Conservation (phyloP, 495 filamentous ascomycete species). For the Apodospora peruviana region DNA sequence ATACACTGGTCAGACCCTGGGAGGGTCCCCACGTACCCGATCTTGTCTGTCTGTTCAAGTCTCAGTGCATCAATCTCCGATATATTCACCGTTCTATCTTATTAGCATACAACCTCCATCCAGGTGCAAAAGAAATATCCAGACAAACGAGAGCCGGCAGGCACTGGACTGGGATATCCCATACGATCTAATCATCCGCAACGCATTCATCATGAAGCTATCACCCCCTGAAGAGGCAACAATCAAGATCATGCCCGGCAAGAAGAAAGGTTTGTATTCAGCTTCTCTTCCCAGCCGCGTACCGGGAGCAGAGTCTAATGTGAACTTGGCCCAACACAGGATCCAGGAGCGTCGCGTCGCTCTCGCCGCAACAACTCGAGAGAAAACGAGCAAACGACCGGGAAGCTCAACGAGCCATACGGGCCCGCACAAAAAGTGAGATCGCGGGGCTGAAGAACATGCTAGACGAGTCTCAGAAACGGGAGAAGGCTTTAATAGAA, state of each 20-base stretch:
- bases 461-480: slow-evolving; percentile 51
- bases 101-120: background rate
- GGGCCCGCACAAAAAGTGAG: slow-evolving; percentile 73
- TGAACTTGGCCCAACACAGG: slow-evolving; percentile 32
- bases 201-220: slow-evolving; percentile 6
- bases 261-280: too few relatives aligned
- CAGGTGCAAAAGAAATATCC: too few relatives aligned
- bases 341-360: slow-evolving; percentile 65
- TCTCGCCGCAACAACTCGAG: slow-evolving; percentile 65
- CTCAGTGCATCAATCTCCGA: background rate
- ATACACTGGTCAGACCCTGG: background rate
- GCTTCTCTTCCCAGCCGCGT: too few relatives aligned
- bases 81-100: background rate
- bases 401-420: slow-evolving; percentile 80
- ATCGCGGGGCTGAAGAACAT: slow-evolving; percentile 71
- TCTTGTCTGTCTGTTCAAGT: background rate
- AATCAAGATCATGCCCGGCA: background rate
- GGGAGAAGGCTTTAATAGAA: slow-evolving; percentile 25
- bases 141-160: too few relatives aligned
- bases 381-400: slow-evolving; percentile 86
- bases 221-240: slow-evolving; percentile 4
- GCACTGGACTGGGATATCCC: too few relatives aligned
- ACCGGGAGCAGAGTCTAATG: too few relatives aligned
- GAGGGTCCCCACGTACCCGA: background rate
- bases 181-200: background rate